Percentiles rank a stretch among this genome's conserved stretches.
Conservation (phyloP, 2,329 filamentous ascomycete species). For the Metarhizium brunneum region DNA sequence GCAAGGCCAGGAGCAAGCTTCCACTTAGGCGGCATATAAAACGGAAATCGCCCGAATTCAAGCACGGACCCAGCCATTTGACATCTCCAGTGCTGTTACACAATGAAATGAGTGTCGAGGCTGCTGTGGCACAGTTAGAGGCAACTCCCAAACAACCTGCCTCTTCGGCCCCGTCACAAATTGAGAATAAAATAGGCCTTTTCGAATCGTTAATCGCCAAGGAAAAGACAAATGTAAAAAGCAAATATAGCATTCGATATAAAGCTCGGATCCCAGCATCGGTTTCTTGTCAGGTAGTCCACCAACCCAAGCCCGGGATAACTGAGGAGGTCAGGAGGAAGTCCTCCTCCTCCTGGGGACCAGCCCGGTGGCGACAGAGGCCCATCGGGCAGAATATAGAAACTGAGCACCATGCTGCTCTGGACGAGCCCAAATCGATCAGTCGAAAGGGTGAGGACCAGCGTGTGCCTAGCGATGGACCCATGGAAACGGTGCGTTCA, state of each 20-base stretch:
- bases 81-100: not conserved
- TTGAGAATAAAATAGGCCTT: slow-evolving; percentile 5
- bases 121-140: not conserved
- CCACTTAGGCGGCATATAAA: not conserved
- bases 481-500: not conserved
- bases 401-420: not conserved
- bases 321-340: slow-evolving; percentile 1
- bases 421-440: not conserved
- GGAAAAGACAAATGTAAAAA: not conserved
- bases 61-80: not conserved
- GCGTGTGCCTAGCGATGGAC: not conserved
- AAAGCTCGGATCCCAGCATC: slow-evolving; percentile 1
- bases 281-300: slow-evolving; percentile 1
- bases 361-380: slow-evolving; percentile 2
- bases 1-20: not conserved
- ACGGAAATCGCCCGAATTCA: not conserved
- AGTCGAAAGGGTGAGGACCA: not conserved
- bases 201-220: slow-evolving; percentile 6
- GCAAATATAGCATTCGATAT: not conserved
- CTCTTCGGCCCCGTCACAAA: not conserved
- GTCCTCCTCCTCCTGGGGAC: slow-evolving; percentile 5
- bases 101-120: not conserved
- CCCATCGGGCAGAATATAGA: not conserved
- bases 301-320: not conserved
- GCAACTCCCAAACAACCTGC: not conserved